Conservation (phyloP, 164 flowering plant genomes). For the Platanus orientalis region DNA sequence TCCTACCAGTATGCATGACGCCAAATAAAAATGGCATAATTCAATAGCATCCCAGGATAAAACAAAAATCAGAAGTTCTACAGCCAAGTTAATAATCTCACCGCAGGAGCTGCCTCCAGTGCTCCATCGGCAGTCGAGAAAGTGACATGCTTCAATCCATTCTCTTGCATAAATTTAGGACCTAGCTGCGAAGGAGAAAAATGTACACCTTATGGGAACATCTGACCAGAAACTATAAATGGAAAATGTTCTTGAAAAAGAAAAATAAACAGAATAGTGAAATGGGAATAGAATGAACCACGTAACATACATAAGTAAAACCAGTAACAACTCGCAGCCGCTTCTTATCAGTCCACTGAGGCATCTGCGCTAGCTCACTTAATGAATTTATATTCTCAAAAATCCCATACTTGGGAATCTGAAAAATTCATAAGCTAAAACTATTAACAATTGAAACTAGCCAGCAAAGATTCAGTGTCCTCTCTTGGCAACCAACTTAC, state of each 20-base stretch:
- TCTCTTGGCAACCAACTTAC: not conserved
- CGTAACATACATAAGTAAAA: slow-evolving; percentile 65
- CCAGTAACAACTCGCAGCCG: slow-evolving; percentile 96
- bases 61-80: not conserved
- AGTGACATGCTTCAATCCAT: slow-evolving; percentile 67
- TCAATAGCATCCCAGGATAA: not conserved
- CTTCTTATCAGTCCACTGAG: slow-evolving; percentile 89
- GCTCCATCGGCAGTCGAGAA: slow-evolving; percentile 99
- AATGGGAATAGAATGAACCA: not conserved
- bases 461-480: not conserved
- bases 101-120: slow-evolving; percentile 97
- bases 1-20: not conserved
- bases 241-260: not conserved
- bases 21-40: slow-evolving; percentile 8
- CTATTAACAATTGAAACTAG: slow-evolving; percentile 3
- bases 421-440: slow-evolving; percentile 11
- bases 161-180: slow-evolving; percentile 81
- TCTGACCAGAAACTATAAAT: slow-evolving; percentile 4
- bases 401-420: slow-evolving; percentile 95
- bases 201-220: not conserved
- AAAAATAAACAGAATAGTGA: not conserved
- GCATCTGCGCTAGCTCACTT: slow-evolving; percentile 81
- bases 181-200: slow-evolving; percentile 50
- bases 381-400: slow-evolving; percentile 90
- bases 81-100: slow-evolving; percentile 27